Percentiles rank a stretch among this genome's conserved stretches.
These are phyloP conservation scores for Fusarium aywerte DNA, from an alignment of 2,329 filamentous ascomycete species.

Conservation along the genomic window DNA sequence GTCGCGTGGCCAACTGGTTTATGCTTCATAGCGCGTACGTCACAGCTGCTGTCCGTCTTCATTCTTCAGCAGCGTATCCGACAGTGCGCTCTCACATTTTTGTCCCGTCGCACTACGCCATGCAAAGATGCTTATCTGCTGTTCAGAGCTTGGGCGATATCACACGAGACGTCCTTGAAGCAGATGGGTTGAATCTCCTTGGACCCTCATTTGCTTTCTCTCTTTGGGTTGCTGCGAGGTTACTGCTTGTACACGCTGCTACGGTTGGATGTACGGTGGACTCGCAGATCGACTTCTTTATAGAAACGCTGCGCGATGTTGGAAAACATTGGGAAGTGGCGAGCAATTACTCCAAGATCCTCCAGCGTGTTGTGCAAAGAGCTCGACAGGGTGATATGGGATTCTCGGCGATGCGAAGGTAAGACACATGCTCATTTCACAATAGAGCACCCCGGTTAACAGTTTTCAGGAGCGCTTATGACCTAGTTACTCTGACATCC, in stretches of 20 bases:
- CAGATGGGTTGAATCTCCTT: conserved; percentile 55
- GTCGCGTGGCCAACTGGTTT: conserved; percentile 59
- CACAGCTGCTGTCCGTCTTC: conserved; percentile 56
- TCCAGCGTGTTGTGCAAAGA: conserved; percentile 53
- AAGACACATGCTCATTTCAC: background rate
- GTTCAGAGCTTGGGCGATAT: conserved; percentile 58
- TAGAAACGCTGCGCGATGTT: conserved; percentile 55
- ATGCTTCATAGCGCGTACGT: conserved; percentile 60
- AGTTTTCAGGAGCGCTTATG: conserved; percentile 52
- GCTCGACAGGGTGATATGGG: conserved; percentile 51
- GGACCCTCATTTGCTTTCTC: conserved; percentile 59
- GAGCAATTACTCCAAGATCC: conserved; percentile 55
- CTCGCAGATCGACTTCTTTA: conserved; percentile 56
- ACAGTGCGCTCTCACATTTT: conserved; percentile 55
- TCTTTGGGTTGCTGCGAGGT: conserved; percentile 56
- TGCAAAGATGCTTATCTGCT: conserved; percentile 58
- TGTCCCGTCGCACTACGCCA: conserved; percentile 57
- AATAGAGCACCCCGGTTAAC: background rate
- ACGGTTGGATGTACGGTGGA: conserved; percentile 53
- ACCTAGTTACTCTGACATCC: conserved; percentile 53
- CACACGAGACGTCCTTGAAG: conserved; percentile 57
- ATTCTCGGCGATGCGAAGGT: conserved; percentile 56
- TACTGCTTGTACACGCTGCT: conserved; percentile 56
- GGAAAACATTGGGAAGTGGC: conserved; percentile 59
- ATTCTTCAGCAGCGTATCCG: conserved; percentile 58